A percentile compares a stretch with the other conserved stretches of the same genome.
phyloP scores from a whole-genome alignment of 495 filamentous ascomycete genomes.

The Echria macrotheca region DNA sequence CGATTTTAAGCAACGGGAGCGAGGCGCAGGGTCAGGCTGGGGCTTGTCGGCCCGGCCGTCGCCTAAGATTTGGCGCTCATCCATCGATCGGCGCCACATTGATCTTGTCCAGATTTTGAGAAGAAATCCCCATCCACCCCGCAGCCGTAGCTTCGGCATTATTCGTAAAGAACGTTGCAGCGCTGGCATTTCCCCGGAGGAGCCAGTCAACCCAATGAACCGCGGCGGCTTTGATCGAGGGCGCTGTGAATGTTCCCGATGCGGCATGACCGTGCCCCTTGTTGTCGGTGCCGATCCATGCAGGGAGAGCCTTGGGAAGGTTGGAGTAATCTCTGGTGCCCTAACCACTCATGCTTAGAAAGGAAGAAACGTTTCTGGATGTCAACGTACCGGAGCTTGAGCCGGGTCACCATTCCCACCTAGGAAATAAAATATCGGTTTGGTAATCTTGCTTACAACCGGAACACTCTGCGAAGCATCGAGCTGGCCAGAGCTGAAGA shows the following conservation, averaged over 20 bases:
- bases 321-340: conserved; percentile 2
- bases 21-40: too few species aligned
- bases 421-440: conserved; percentile 4
- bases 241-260: neutral
- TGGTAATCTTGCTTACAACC: conserved; percentile 1
- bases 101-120: conserved; percentile 4
- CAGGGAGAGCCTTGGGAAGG: neutral
- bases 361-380: neutral
- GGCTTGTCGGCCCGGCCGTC: too few species aligned
- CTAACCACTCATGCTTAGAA: neutral
- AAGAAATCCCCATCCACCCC: conserved; percentile 4
- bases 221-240: neutral
- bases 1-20: too few species aligned
- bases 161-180: neutral
- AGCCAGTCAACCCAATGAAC: conserved; percentile 3
- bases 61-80: too few species aligned
- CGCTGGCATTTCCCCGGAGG: neutral
- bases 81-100: neutral
- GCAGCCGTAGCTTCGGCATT: neutral
- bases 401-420: conserved; percentile 3
- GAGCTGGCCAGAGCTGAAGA: conserved; percentile 3
- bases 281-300: conserved; percentile 5
- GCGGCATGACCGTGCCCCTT: conserved; percentile 1
- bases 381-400: conserved; percentile 1
- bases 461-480: conserved; percentile 4